Conservation (phyloP, 495 filamentous ascomycete species). For the Aspergillus ostianus region DNA sequence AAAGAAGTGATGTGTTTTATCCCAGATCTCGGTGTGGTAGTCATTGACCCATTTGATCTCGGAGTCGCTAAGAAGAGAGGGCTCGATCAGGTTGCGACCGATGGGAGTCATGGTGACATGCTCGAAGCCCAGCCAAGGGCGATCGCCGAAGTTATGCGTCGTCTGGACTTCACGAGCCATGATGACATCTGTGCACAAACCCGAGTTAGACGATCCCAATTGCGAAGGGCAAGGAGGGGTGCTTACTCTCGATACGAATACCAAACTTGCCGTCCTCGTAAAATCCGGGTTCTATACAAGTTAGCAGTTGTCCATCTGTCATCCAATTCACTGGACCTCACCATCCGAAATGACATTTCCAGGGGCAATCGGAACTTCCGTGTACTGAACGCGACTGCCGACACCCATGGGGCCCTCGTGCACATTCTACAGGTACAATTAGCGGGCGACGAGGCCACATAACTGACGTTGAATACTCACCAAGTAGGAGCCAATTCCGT, state of each 20-base stretch:
- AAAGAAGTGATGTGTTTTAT: constrained; percentile 83
- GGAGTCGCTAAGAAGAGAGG: constrained; percentile 62
- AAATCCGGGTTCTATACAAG: constrained; percentile 78
- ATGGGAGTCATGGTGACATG: constrained; percentile 96
- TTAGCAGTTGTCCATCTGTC: constrained; percentile 17
- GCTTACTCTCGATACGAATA: constrained; percentile 91
- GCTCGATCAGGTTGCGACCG: constrained; percentile 85
- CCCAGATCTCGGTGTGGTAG: constrained; percentile 77
- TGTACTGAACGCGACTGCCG: constrained; percentile 85
- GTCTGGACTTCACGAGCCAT: constrained; percentile 87
- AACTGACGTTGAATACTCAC: constrained; percentile 30
- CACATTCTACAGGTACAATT: constrained; percentile 63
- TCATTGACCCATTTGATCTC: constrained; percentile 88
- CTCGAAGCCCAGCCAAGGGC: constrained; percentile 92
- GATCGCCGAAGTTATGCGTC: constrained; percentile 84
- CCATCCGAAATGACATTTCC: constrained; percentile 91
- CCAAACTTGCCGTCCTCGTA: constrained; percentile 98
- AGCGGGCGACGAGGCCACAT: constrained; percentile 6
- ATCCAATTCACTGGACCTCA: constrained; percentile 20
- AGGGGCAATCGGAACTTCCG: constrained; percentile 83
- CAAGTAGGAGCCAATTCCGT: constrained; percentile 89
- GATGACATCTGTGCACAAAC: constrained; percentile 58
- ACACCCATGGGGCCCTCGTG: constrained; percentile 98
- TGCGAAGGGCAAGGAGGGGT: neutral
- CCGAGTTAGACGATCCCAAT: neutral